Base-by-base conservation (phyloP, 2,329 filamentous ascomycete species). In the Neocatenulostroma microsporum region DNA sequence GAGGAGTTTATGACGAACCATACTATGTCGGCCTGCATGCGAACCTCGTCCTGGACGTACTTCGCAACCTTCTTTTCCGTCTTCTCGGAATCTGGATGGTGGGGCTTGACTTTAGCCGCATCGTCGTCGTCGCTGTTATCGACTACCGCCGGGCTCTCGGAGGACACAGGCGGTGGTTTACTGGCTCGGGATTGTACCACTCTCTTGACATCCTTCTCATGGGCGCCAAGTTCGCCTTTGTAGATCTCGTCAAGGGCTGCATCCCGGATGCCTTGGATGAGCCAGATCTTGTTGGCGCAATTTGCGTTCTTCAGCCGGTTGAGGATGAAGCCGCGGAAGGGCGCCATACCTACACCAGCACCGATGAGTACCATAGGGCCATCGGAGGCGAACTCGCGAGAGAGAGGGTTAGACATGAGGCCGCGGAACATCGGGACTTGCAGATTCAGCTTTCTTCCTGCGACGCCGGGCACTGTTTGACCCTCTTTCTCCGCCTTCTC, bases 301-400 rank as follows among this genome's bases (percentile, higher is more conserved):
- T 93, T 95, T 55, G 88, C 88, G 44, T 87, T 91, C 72, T 89
- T 89, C 39, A 95, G 72, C 10, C 88, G 77, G 41, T 93, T 85
- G 66, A 96, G 84, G 29, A 98, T 93, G 61, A 98, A 98, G 40
- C 91, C 91, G 32, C 91, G 80, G 79, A 98, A 98, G 0, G 91
- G 91, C 9, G 91, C 91, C 62, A 98, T 89, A 46, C 91, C 91
- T 15, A 98, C 91, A 37, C 91, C 91, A 4, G 91, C 91, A 20
- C 91, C 91, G 51, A 98, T 94, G 31, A 98, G 75, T 23, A 98
- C 79, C 91, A 98, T 98, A 0, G 91, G 91, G 0, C 91, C 91
- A 58, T 98, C 89, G 3, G 84, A 80, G 35, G 86, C 82, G 57
- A 96, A 98, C 56, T 95, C 80, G 56, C 81, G 82, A 9, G 88